Conservation (phyloP, 2,329 filamentous ascomycete species). For the Microdochium paspali region DNA sequence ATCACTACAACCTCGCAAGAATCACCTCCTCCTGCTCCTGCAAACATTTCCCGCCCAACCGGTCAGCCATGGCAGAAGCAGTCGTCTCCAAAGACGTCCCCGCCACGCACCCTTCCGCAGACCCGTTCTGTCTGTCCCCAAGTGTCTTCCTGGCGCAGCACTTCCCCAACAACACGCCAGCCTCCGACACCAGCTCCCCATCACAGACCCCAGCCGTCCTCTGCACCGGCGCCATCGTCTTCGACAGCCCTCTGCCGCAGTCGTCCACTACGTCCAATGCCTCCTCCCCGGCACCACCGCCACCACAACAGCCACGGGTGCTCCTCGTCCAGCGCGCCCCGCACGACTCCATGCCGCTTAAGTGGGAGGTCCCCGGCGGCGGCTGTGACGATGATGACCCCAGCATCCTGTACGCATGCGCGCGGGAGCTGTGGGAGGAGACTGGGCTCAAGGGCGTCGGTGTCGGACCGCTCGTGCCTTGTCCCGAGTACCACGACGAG, state of each 20-base stretch:
- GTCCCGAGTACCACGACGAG: constrained; percentile 2
- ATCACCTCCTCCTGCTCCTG: too few species aligned
- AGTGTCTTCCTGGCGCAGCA: not conserved
- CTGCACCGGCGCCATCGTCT: too few species aligned
- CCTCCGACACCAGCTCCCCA: not conserved
- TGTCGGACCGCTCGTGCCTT: constrained; percentile 12
- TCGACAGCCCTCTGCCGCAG: too few species aligned
- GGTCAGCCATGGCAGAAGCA: not conserved
- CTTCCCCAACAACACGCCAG: not conserved
- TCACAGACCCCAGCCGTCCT: too few species aligned
- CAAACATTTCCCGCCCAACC: too few species aligned
- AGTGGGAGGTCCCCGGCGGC: constrained; percentile 33
- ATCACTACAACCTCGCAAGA: too few species aligned
- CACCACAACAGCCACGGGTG: not conserved
- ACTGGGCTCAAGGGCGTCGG: constrained; percentile 18
- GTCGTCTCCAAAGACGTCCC: not conserved
- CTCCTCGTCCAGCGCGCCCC: constrained; percentile 28
- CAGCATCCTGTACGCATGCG: constrained; percentile 25
- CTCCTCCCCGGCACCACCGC: too few species aligned
- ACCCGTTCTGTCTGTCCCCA: not conserved
- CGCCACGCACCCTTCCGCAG: not conserved
- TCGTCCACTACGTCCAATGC: too few species aligned
- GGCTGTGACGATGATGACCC: constrained; percentile 24
- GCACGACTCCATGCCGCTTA: constrained; percentile 22
- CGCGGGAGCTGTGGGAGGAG: constrained; percentile 32